Evolutionary conservation across 495 filamentous ascomycete species (phyloP).

Genomic region (Aspergillus cristatus): DNA sequence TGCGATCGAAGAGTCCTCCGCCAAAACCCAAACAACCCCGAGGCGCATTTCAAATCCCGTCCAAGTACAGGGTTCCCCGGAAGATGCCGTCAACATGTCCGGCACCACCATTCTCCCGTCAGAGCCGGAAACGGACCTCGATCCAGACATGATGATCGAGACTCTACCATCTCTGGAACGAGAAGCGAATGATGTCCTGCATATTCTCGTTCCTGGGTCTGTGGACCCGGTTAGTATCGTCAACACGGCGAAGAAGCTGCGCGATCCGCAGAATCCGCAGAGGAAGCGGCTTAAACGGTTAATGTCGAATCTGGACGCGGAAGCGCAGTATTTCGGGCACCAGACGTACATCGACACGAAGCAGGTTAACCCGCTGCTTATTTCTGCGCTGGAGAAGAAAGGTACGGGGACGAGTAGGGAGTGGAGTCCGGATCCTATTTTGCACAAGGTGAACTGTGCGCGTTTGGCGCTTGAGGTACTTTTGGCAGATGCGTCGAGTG

Average conservation of each 20-base stretch:
- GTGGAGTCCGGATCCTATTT: constrained; percentile 19
- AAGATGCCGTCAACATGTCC: constrained; percentile 30
- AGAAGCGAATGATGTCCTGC: constrained; percentile 17
- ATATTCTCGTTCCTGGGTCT: constrained; percentile 17
- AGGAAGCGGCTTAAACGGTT: constrained; percentile 16
- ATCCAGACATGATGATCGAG: constrained; percentile 24
- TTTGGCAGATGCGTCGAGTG: constrained; percentile 8
- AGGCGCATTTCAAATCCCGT: constrained; percentile 4
- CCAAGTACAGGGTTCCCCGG: constrained; percentile 20
- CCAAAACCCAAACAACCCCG: constrained; percentile 4
- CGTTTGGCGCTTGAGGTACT: constrained; percentile 26
- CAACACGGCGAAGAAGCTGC: constrained; percentile 14
- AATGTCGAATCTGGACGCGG: constrained; percentile 10
- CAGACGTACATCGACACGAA: constrained; percentile 23
- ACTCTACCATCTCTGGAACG: constrained; percentile 25
- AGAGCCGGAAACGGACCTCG: constrained; percentile 16
- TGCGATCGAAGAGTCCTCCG: constrained; percentile 11
- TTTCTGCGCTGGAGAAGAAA: constrained; percentile 6
- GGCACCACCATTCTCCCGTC: constrained; percentile 29
- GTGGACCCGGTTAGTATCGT: constrained; percentile 14
- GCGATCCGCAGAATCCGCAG: constrained; percentile 19
- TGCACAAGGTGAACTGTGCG: constrained; percentile 34
- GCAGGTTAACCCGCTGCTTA: constrained; percentile 11
- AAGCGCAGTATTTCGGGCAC: constrained; percentile 17
- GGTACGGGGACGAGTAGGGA: constrained; percentile 1